Conservation (phyloP, 2,329 filamentous ascomycete genomes). For the Metarhizium rileyi region DNA sequence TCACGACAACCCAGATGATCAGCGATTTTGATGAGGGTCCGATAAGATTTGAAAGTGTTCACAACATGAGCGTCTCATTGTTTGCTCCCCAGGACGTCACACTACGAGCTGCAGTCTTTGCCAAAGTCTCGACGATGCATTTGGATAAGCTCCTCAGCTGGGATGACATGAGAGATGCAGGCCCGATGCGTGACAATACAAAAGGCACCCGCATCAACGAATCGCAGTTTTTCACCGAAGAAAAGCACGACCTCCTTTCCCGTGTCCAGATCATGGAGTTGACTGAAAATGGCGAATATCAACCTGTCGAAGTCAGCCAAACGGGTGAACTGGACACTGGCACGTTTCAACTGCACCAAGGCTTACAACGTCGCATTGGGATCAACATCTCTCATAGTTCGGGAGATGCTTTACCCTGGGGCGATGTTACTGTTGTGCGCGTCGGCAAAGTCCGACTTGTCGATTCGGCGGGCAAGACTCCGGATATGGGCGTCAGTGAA, state of each 20-base stretch:
- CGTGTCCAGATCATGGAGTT: constrained; percentile 85
- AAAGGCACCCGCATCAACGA: constrained; percentile 69
- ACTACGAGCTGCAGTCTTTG: constrained; percentile 82
- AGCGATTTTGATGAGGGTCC: constrained; percentile 87
- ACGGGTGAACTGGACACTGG: constrained; percentile 75
- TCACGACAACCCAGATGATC: constrained; percentile 92
- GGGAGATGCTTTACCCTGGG: constrained; percentile 80
- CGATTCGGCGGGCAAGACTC: constrained; percentile 75
- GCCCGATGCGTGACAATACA: constrained; percentile 44
- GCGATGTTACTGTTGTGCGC: constrained; percentile 66
- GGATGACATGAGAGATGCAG: constrained; percentile 91
- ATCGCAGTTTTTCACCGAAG: constrained; percentile 85
- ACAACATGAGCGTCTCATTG: constrained; percentile 91
- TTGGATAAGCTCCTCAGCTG: constrained; percentile 95
- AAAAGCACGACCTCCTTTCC: constrained; percentile 86
- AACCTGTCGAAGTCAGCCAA: constrained; percentile 87
- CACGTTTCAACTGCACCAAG: constrained; percentile 91
- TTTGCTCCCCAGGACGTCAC: constrained; percentile 60
- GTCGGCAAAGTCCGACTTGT: constrained; percentile 76
- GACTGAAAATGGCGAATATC: constrained; percentile 81
- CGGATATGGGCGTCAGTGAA: constrained; percentile 63
- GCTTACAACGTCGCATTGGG: constrained; percentile 77
- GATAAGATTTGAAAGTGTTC: constrained; percentile 91
- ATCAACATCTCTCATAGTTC: constrained; percentile 88
- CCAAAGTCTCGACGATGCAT: constrained; percentile 84